Evolutionary conservation across 169 alveolate genomes (phyloP).

Genomic region (Plasmodium knowlesi): DNA sequence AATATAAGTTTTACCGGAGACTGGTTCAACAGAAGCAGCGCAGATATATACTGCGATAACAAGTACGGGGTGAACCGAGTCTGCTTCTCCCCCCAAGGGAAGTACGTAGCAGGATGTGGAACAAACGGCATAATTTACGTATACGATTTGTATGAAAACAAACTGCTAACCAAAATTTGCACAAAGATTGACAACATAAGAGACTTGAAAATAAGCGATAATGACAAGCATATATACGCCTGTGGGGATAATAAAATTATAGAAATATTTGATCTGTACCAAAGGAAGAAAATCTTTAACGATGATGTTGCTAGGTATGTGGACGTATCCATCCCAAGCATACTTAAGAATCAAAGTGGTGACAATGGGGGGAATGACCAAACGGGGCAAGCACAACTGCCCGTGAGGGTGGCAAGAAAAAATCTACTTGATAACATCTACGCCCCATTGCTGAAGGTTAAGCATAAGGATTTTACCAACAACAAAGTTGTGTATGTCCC

Average conservation of each 20-base stretch:
- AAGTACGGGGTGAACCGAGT: slow-evolving; percentile 62
- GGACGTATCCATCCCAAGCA: slow-evolving; percentile 53
- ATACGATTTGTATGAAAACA: slow-evolving; percentile 70
- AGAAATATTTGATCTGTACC: slow-evolving; percentile 59
- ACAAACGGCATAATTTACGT: slow-evolving; percentile 61
- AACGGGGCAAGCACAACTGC: neutral
- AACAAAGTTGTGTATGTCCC: slow-evolving; percentile 48
- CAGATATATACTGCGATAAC: slow-evolving; percentile 31
- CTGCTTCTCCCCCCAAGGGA: slow-evolving; percentile 75
- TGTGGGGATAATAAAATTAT: slow-evolving; percentile 69
- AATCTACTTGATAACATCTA: slow-evolving; percentile 22
- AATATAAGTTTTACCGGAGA: slow-evolving; percentile 17
- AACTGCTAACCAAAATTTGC: slow-evolving; percentile 38
- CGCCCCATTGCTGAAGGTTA: slow-evolving; percentile 34
- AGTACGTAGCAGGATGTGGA: slow-evolving; percentile 74
- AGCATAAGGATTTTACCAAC: slow-evolving; percentile 29
- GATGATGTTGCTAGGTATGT: slow-evolving; percentile 37
- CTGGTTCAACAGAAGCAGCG: neutral
- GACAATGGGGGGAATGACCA: neutral
- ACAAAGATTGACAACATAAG: slow-evolving; percentile 58
- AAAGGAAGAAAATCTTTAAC: slow-evolving; percentile 25
- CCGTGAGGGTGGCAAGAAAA: neutral
- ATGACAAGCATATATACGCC: slow-evolving; percentile 72
- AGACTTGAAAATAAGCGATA: slow-evolving; percentile 64
- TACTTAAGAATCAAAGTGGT: slow-evolving; percentile 5